A percentile compares a stretch with the other conserved stretches of the same genome.
phyloP scores from a whole-genome alignment of 352 stramenopile species.

The Phytophthora uliginosa region DNA sequence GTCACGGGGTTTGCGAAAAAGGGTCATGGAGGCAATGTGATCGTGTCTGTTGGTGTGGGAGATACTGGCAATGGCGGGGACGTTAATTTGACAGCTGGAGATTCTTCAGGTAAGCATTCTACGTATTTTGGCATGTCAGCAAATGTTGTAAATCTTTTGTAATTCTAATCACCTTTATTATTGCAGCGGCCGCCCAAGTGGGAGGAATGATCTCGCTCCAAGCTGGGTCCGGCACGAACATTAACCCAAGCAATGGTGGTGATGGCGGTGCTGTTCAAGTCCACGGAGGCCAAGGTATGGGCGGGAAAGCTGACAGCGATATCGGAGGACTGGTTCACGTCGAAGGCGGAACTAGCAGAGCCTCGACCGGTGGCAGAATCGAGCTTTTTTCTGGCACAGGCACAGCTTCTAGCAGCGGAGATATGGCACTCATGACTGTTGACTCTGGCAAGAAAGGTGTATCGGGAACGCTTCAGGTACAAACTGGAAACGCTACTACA shows the following conservation, averaged over 20 bases:
- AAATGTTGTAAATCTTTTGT: background rate
- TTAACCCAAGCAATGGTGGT: constrained; percentile 58
- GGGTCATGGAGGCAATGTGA: constrained; percentile 34
- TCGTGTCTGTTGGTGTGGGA: constrained; percentile 36
- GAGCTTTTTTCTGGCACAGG: constrained; percentile 67
- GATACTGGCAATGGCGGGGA: constrained; percentile 35
- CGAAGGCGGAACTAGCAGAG: constrained; percentile 61
- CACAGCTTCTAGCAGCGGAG: constrained; percentile 63
- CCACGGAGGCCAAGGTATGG: constrained; percentile 66
- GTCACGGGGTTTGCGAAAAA: constrained; percentile 34
- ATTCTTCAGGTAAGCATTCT: constrained; percentile 59
- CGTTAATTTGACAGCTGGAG: constrained; percentile 74
- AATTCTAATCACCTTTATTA: constrained; percentile 17
- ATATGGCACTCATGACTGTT: constrained; percentile 68
- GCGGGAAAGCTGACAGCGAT: constrained; percentile 49
- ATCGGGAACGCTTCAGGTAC: constrained; percentile 78
- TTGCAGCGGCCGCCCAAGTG: constrained; percentile 42
- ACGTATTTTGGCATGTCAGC: background rate
- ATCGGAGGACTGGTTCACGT: constrained; percentile 67
- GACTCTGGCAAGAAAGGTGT: constrained; percentile 84
- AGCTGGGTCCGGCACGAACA: constrained; percentile 65
- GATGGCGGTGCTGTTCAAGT: constrained; percentile 69
- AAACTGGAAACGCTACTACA: constrained; percentile 75
- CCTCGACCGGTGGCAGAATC: constrained; percentile 71
- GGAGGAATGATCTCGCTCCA: constrained; percentile 62